These are phyloP conservation scores for Mucor lusitanicus DNA, from an alignment of 371 early-diverging fungal species.

Conservation along the genomic window DNA sequence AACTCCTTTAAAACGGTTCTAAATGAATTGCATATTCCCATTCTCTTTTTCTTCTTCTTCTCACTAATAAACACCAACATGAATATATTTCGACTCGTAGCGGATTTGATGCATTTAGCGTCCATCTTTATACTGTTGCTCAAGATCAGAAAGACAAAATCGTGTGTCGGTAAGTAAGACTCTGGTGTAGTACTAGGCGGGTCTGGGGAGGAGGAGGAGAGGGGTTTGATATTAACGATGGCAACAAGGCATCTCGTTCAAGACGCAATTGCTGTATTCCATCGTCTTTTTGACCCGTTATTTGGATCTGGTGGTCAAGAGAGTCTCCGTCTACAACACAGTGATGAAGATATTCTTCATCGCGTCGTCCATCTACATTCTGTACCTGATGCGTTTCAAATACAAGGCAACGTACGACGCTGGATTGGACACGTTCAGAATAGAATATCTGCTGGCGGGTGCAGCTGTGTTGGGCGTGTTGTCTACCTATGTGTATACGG, in stretches of 20 bases:
- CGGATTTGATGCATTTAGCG: conserved; percentile 94
- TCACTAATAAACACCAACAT: conserved; percentile 37
- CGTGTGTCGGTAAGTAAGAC: conserved; percentile 9
- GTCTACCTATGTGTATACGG: conserved; percentile 69
- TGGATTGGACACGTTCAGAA: conserved; percentile 87
- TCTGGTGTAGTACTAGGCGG: no score
- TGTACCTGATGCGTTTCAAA: conserved; percentile 89
- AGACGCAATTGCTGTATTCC: conserved; percentile 95
- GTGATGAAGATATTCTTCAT: conserved; percentile 97
- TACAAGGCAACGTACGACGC: conserved; percentile 94
- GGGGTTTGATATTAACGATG: no score
- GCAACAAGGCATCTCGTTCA: conserved; percentile 93
- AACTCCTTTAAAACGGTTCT: neutral
- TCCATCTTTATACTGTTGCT: conserved; percentile 91
- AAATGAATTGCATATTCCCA: neutral
- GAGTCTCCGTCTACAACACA: conserved; percentile 89
- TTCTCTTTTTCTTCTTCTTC: conserved; percentile 3
- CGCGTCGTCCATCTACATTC: conserved; percentile 78
- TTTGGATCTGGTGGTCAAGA: conserved; percentile 84
- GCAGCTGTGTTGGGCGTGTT: conserved; percentile 72
- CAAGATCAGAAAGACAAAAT: conserved; percentile 77
- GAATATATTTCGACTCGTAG: conserved; percentile 92
- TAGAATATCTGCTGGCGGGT: conserved; percentile 81
- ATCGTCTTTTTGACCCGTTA: conserved; percentile 96
- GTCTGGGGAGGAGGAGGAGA: no score